Evolutionary conservation across 2,329 filamentous ascomycete genomes (phyloP), one percentile per base, ranked within the genome.

Genomic region (Penicillium sp.): DNA sequence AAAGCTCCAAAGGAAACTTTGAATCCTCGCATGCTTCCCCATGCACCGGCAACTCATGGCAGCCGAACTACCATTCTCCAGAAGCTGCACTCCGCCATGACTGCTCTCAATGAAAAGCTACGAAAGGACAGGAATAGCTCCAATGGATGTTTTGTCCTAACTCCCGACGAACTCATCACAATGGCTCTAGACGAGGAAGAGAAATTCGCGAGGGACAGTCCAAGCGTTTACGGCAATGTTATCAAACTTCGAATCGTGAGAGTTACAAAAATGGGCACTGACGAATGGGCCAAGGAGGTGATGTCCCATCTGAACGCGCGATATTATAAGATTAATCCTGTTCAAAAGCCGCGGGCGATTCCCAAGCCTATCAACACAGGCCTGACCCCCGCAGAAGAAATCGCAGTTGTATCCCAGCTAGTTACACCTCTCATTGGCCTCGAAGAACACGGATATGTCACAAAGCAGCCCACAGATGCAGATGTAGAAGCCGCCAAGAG

Each of bases 241-340:
- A 85, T 97, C 72, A 95, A 92, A 70, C 89, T 91, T 63, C 86
- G 86, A 34, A 88, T 97, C 57, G 82, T 89, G 65, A 81, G 81
- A 43, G 86, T 92, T 69, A 91, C 88, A 68, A 88, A 88, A 60
- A 92, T 96, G 89, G 80, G 79, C 0, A 69, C 85, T 3, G 79
- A 82, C 4, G 83, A 90, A 46, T 97, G 92, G 91, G 83, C 84
- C 58, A 81, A 84, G 31, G 85, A 88, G 50, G 77, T 81, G 33
- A 64, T 88, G 44, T 70, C 76, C 9, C 72, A 76, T 63, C 60
- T 78, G 29, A 73, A 75, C 53, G 43, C 68, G 41, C 65, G 72
- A 57, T 75, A 75, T 39, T 76, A 68, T 58, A 76, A 67, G 51
- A 63, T 65, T 64, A 58, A 68, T 61, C 57, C 62, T 50, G 60